Conservation (phyloP, 164 flowering plant species). For the Santalum album region DNA sequence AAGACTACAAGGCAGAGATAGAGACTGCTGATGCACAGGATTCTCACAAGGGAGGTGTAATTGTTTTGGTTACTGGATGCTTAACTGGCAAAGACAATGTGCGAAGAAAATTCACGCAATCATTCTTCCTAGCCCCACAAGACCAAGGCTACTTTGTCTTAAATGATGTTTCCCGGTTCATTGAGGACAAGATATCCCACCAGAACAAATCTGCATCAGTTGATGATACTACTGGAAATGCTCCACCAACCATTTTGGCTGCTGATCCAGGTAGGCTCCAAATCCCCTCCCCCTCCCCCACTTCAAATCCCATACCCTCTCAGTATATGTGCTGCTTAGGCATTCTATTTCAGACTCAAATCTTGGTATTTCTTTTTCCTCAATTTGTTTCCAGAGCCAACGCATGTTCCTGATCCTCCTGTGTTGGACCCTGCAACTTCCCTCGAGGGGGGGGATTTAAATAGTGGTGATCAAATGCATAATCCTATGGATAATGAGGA, state of each 20-base stretch:
- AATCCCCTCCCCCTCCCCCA: not conserved
- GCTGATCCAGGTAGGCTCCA: slow-evolving; percentile 25
- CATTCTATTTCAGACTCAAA: not conserved
- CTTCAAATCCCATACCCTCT: not conserved
- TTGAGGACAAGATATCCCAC: slow-evolving; percentile 26
- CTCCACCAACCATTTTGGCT: slow-evolving; percentile 10
- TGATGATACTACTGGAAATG: slow-evolving; percentile 15
- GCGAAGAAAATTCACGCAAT: slow-evolving; percentile 43
- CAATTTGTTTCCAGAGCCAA: slow-evolving; percentile 29
- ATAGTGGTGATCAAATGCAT: slow-evolving; percentile 18
- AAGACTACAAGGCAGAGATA: slow-evolving; percentile 45
- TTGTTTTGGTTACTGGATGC: slow-evolving; percentile 58
- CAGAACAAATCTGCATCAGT: slow-evolving; percentile 7
- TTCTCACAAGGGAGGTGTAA: slow-evolving; percentile 43
- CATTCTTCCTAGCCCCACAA: slow-evolving; percentile 67
- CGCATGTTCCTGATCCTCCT: slow-evolving; percentile 27
- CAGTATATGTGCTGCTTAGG: not conserved
- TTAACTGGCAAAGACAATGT: slow-evolving; percentile 49
- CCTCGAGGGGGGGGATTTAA: slow-evolving; percentile 20
- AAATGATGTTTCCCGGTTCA: slow-evolving; percentile 48
- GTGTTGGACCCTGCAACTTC: slow-evolving; percentile 20
- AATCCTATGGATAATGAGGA: slow-evolving; percentile 28
- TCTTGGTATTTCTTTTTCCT: slow-evolving; percentile 2
- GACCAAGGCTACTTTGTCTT: slow-evolving; percentile 53
- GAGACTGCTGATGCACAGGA: slow-evolving; percentile 66